These are phyloP conservation scores for Sordariomycetes sp. DNA, from an alignment of 2,329 filamentous ascomycete genomes.

Conservation along the genomic window DNA sequence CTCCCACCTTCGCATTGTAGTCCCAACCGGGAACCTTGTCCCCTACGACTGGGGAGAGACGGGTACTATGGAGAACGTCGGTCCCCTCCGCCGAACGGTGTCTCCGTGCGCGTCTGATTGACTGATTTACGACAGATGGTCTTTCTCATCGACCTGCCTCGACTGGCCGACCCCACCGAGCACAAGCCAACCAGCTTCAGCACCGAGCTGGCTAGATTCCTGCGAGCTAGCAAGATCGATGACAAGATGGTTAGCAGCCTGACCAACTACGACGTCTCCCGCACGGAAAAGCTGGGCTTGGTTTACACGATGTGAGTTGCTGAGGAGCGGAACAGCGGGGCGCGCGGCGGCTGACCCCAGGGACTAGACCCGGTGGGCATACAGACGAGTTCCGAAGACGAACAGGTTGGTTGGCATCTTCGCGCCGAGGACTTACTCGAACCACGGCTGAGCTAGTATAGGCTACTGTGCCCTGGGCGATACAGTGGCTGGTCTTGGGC, in stretches of 20 bases:
- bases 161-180: conserved; percentile 27
- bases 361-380: conserved; percentile 24
- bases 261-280: conserved; percentile 70
- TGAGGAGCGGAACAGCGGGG: not conserved
- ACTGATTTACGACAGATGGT: conserved; percentile 43
- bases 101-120: not conserved
- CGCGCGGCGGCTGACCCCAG: conserved; percentile 6
- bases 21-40: conserved; percentile 82
- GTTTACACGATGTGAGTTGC: conserved; percentile 71
- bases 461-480: conserved; percentile 68
- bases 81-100: conserved; percentile 11
- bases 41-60: conserved; percentile 84
- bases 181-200: conserved; percentile 45
- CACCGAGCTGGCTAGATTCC: conserved; percentile 61
- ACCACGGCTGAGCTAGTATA: conserved; percentile 18
- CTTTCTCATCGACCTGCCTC: conserved; percentile 87
- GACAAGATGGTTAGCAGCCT: conserved; percentile 59
- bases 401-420: conserved; percentile 16
- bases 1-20: conserved; percentile 64
- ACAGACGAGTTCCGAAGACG: conserved; percentile 15
- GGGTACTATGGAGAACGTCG: conserved; percentile 76
- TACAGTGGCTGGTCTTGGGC: conserved; percentile 54
- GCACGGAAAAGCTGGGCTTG: conserved; percentile 65
- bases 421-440: not conserved
- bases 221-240: conserved; percentile 57